A percentile compares a stretch with the other conserved stretches of the same genome.
phyloP scores from a whole-genome alignment of 805 yeast genomes.

The Zygosaccharomyces pseudorouxii region DNA sequence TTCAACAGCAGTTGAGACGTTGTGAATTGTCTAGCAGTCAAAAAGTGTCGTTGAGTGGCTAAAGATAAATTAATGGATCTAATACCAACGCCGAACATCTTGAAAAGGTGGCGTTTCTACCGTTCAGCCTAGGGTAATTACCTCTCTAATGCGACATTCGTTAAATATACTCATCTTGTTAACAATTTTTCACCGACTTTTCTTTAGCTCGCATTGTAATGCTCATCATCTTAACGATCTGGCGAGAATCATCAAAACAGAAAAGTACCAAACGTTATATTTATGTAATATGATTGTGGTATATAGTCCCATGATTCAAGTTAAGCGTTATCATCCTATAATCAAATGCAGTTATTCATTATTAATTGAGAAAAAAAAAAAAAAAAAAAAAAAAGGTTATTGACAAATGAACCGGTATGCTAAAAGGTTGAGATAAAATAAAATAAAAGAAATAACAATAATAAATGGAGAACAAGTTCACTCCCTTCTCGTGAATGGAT shows the following conservation, averaged over 20 bases:
- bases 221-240: too few relatives aligned
- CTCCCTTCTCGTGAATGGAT: slow-evolving; percentile 57
- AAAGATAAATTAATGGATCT: background rate
- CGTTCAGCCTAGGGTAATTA: background rate
- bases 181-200: background rate
- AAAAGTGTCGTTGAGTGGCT: slow-evolving; percentile 4
- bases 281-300: background rate
- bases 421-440: background rate
- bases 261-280: background rate
- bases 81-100: slow-evolving; percentile 3
- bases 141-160: background rate
- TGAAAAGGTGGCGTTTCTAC: background rate
- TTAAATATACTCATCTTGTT: background rate
- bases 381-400: background rate
- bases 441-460: background rate
- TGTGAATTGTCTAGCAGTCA: slow-evolving; percentile 3
- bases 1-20: slow-evolving; percentile 7
- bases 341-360: slow-evolving; percentile 6
- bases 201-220: background rate
- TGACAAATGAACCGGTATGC: slow-evolving; percentile 1
- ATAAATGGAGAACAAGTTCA: background rate
- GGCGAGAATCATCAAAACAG: background rate
- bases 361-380: background rate
- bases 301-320: background rate
- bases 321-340: slow-evolving; percentile 4